Base-by-base conservation (phyloP, 2,329 filamentous ascomycete genomes). In the Myrmaecium sp. region DNA sequence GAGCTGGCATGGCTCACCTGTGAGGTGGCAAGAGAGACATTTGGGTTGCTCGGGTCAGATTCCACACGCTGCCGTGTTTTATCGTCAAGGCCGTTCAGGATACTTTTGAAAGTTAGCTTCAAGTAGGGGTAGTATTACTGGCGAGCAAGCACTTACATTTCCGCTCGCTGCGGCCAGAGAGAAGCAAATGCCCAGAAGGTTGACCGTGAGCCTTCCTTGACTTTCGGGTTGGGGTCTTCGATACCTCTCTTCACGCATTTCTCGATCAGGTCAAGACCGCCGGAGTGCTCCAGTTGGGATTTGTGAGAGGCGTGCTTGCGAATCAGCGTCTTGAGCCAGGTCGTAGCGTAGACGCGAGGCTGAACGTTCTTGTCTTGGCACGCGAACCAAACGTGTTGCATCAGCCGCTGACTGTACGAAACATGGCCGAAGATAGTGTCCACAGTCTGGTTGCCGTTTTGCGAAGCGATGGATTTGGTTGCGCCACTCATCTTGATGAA, bases 341-440 rank as follows among this genome's bases (percentile, higher is more conserved):
- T 74, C 2, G 77, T 64, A 2, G 74, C 76, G 49, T 75, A 92
- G 2, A 69, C 69, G 33, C 89, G 72, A 10, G 84, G 76, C 43
- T 89, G 78, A 3, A 84, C 75, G 44, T 94, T 95, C 58, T 94
- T 95, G 57, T 98, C 86, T 47, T 91, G 77, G 34, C 69, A 77
- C 14, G 86, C 84, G 28, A 60, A 57, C 59, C 73, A 79, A 25
- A 95, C 61, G 42, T 95, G 86, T 48, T 92, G 79, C 62, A 94
- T 66, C 34, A 94, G 64, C 15, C 83, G 75, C 32, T 64, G 59
- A 34, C 66, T 84, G 53, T 86, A 95, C 0, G 83, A 75, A 16
- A 77, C 76, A 39, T 76, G 74, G 34, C 71, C 68, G 35, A 95
- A 67, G 27, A 98, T 74, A 12, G 64, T 70, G 37, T 89, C 75